Evolutionary conservation across 257 asterid genomes (phyloP), one percentile per base, ranked within the genome.

Genomic region (Nicotiana benthamiana): DNA sequence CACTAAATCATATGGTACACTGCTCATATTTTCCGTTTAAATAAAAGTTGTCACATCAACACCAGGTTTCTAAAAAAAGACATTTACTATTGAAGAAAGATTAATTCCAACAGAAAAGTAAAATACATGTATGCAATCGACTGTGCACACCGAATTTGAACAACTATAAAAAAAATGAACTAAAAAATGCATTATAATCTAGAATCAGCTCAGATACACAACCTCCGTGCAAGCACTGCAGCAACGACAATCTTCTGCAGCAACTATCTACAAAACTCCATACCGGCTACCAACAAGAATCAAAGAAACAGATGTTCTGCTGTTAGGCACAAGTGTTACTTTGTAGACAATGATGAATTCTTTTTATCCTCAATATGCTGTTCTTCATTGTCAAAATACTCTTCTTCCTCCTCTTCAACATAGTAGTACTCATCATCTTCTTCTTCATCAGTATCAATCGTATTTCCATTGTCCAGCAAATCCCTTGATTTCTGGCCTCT

Each of bases 401-500:
- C 81, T 30, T 65, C 79, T 65, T 54, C 79, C 20, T 66, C 84
- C 46, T 82, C 85, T 12, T 82, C 81, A 0, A 61, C 77, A 51
- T 77, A 56, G 68, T 77, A 66, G 65, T 82, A 66, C 12, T 82
- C 72, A 6, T 51, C 62, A 5, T 76, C 81, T 53, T 82, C 83
- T 2, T 83, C 88, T 30, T 81, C 84, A 12, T 88, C 85, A 17
- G 84, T 80, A 15, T 79, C 87, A 8, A 75, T 84, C 40, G 48
- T 68, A 46, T 56, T 70, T 32, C 79, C 82, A 36, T 65, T 63
- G 54, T 62, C 59, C 27, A 82, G 66, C 74, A 77, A 22, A 28
- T 57, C 70, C 4, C 81, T 82, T 46, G 72, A 53, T 67, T 26
- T 79, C 48, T 90, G 93, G 74, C 89, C 92, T 83, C 82, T 89